Evolutionary conservation across 2,329 filamentous ascomycete species (phyloP).

Genomic region (Ophiostoma piceae): DNA sequence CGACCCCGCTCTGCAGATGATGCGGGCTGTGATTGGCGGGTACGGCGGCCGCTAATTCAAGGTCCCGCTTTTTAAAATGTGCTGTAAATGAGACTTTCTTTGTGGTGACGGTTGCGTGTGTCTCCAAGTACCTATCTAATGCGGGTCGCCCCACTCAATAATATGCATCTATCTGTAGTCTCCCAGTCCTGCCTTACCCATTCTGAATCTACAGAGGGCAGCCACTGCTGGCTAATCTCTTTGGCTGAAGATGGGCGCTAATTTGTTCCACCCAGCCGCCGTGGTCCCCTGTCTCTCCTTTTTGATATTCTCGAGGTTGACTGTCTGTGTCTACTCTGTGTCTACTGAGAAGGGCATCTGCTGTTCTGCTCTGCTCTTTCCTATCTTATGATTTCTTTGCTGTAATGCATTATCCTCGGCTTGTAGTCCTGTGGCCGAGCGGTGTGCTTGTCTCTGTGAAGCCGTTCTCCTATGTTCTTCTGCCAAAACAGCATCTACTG

Average conservation of each 20-base stretch:
- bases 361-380: no score
- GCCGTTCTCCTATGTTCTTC: no score
- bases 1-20: conserved; percentile 10
- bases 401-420: no score
- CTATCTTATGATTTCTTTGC: no score
- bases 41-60: conserved; percentile 16
- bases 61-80: conserved; percentile 23
- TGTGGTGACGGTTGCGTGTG: no score
- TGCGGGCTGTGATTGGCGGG: not conserved
- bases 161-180: not conserved
- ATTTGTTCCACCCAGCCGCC: conserved; percentile 9
- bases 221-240: conserved; percentile 14
- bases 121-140: not conserved
- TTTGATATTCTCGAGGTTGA: not conserved
- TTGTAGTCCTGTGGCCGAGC: no score
- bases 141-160: conserved; percentile 8
- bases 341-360: not conserved
- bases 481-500: no score
- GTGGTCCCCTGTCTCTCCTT: conserved; percentile 7
- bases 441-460: no score
- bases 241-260: conserved; percentile 14
- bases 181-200: not conserved
- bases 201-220: not conserved
- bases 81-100: conserved; percentile 15
- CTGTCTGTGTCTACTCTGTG: not conserved